Base-by-base conservation (phyloP, 2,329 filamentous ascomycete species). In the Lasiodiplodia gonubiensis region DNA sequence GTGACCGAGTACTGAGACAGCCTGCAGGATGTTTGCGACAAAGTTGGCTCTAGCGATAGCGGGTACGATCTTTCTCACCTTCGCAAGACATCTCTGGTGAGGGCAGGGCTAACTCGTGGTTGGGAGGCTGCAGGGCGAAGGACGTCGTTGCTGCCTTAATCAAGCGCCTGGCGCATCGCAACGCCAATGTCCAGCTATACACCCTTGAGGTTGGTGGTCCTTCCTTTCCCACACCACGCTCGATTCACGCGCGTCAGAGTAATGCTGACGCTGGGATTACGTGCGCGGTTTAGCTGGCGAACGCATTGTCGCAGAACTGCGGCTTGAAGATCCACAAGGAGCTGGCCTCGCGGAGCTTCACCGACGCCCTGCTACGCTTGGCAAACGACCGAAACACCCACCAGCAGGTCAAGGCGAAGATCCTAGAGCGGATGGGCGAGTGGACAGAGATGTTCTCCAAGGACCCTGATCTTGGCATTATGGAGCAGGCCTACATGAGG, bases 351-450 rank as follows among this genome's bases (percentile, higher is more conserved):
- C 90, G 93, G 74, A 94, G 92, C 77, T 97, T 97, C 78, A 99
- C 95, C 71, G 95, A 99, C 77, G 92, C 94, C 68, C 84, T 99
- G 57, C 85, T 98, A 70, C 90, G 95, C 76, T 87, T 99, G 68
- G 94, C 95, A 71, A 92, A 90, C 81, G 95, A 99, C 80, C 88
- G 94, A 67, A 99, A 97, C 79, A 97, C 94, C 64, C 95, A 98
- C 79, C 90, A 91, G 77, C 93, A 97, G 79, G 95, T 99, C 77
- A 98, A 98, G 82, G 89, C 92, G 71, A 98, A 97, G 86, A 97
- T 99, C 71, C 81, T 98, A 68, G 94, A 98, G 84, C 89, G 94
- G 72, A 98, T 98, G 93, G 90, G 92, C 78, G 92, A 94, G 71
- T 99, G 95, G 95, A 89, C 91, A 67, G 92, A 95, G 74, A 97